Conservation (phyloP, 345 rosid species). For the Hibiscus trionum region DNA sequence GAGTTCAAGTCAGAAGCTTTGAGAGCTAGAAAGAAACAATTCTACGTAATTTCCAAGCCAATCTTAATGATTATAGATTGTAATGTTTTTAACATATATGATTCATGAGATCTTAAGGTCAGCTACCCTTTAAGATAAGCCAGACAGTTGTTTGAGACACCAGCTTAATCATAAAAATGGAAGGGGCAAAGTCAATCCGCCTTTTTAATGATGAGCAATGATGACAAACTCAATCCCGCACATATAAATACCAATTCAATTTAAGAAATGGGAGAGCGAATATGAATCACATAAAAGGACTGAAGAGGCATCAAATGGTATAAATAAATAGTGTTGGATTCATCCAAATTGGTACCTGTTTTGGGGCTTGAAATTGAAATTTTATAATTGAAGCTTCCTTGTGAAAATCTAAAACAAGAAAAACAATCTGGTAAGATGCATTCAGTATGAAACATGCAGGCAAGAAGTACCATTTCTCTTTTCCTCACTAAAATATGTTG, state of each 20-base stretch:
- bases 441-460: not conserved
- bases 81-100: not conserved
- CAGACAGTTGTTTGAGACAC: not conserved
- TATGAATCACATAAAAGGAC: not conserved
- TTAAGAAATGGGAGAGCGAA: not conserved
- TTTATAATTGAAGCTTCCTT: not conserved
- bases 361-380: not conserved
- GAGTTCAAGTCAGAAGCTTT: not conserved
- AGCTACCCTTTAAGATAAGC: not conserved
- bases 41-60: not conserved
- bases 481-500: too few relatives aligned
- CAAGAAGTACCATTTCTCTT: not conserved
- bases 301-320: not conserved
- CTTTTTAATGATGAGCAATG: too few relatives aligned
- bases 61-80: not conserved
- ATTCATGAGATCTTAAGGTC: not conserved
- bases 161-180: too few relatives aligned
- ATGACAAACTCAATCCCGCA: too few relatives aligned
- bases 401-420: conserved; percentile 1
- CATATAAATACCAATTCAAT: too few relatives aligned
- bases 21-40: not conserved
- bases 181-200: too few relatives aligned
- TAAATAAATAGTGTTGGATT: not conserved
- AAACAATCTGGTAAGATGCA: conserved; percentile 1
- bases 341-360: not conserved